Evolutionary conservation across 2,329 filamentous ascomycete genomes (phyloP), one percentile per base, ranked within the genome.

Genomic region (Passalora sequoiae): DNA sequence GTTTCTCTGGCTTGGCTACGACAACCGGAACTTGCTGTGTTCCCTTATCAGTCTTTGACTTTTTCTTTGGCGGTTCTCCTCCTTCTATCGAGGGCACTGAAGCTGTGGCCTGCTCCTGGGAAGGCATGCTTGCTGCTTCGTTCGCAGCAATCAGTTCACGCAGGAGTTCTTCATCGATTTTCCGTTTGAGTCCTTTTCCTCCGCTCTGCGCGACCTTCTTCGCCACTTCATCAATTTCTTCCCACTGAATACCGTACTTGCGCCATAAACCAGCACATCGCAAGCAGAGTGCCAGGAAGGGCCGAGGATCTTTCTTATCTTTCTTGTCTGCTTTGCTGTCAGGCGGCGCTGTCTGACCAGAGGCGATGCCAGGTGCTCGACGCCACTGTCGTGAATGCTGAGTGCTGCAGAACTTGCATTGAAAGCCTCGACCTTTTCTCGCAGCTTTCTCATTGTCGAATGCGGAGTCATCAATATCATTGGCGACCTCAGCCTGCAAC

Each of bases 201-300:
- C 89, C 87, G 31, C 88, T 86, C 51, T 84, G 80, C 1, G 83
- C 79, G 30, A 94, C 81, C 69, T 95, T 94, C 69, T 89, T 94
- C 28, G 83, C 80, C 27, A 95, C 78, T 58, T 97, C 91, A 30
- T 97, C 92, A 10, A 89, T 77, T 54, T 94, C 87, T 65, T 97
- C 92, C 81, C 88, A 98, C 54, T 94, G 87, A 49, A 98, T 88
- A 12, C 84, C 91, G 65, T 98, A 98, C 53, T 91, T 86, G 38
- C 92, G 83, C 92, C 92, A 98, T 6, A 98, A 72, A 58, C 92
- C 83, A 19, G 89, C 89, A 61, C 92, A 98, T 47, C 91, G 81
- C 45, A 89, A 77, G 63, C 92, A 98, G 4, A 98, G 76, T 3
- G 91, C 89, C 37, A 89, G 77, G 13, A 94, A 78, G 25, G 84